Percentiles rank a stretch among this genome's conserved stretches.
phyloP scores from a whole-genome alignment of 495 filamentous ascomycete species.

The Platismatia glauca region DNA sequence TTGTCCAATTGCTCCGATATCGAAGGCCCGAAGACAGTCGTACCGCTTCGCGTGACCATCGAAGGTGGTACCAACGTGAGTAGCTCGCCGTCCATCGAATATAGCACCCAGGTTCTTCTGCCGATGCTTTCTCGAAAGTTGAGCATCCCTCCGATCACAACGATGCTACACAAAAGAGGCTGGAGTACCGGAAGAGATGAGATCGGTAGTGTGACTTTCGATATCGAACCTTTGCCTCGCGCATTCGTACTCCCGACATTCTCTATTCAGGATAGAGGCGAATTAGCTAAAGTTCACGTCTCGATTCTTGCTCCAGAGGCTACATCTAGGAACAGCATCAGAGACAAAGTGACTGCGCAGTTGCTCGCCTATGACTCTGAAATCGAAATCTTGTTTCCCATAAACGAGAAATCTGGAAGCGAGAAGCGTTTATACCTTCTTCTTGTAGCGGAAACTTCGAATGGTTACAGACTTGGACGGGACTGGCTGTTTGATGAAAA shows the following conservation, averaged over 20 bases:
- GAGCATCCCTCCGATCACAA: conserved; percentile 49
- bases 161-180: conserved; percentile 51
- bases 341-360: conserved; percentile 13
- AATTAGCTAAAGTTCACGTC: conserved; percentile 50
- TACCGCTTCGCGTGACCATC: conserved; percentile 44
- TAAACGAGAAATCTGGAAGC: conserved; percentile 50
- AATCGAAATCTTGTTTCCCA: conserved; percentile 41
- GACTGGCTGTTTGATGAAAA: conserved; percentile 53
- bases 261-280: conserved; percentile 36
- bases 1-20: conserved; percentile 7
- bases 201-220: conserved; percentile 52
- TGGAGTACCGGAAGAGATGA: conserved; percentile 53
- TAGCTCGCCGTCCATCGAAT: conserved; percentile 66
- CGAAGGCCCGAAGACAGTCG: background rate
- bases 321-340: conserved; percentile 4
- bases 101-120: conserved; percentile 63
- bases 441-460: conserved; percentile 58
- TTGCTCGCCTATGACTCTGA: conserved; percentile 29
- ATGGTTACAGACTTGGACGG: conserved; percentile 53
- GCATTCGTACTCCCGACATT: conserved; percentile 40
- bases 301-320: conserved; percentile 47
- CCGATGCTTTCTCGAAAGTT: conserved; percentile 53
- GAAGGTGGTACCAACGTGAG: conserved; percentile 72
- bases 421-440: conserved; percentile 60
- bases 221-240: conserved; percentile 43